These are phyloP conservation scores for Diversispora epigaea DNA, from an alignment of 192 early-diverging fungal genomes.

Conservation along the genomic window DNA sequence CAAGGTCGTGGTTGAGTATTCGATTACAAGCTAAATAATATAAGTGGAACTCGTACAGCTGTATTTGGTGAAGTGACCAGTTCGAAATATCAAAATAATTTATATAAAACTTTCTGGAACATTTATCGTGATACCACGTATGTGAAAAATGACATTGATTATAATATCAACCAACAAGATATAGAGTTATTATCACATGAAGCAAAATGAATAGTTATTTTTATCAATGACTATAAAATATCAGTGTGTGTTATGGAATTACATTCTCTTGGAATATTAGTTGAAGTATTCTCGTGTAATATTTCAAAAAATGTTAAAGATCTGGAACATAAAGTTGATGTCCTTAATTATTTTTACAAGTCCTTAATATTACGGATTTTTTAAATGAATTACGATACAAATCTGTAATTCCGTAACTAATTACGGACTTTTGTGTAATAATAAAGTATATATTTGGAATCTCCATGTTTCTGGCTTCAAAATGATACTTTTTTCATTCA, in stretches of 20 bases:
- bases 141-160: slow-evolving; percentile 28
- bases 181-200: slow-evolving; percentile 28
- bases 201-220: slow-evolving; percentile 26
- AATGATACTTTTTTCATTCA: too few species aligned
- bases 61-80: slow-evolving; percentile 30
- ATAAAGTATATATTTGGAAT: too few species aligned
- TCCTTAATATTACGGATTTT: too few species aligned
- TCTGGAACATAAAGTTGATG: too few species aligned
- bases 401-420: too few species aligned
- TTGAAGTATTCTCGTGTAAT: slow-evolving; percentile 22
- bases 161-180: slow-evolving; percentile 27
- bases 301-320: slow-evolving; percentile 30
- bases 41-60: slow-evolving; percentile 30
- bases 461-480: too few species aligned
- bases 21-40: slow-evolving; percentile 31
- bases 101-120: slow-evolving; percentile 21
- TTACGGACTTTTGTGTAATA: too few species aligned
- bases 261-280: slow-evolving; percentile 28
- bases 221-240: slow-evolving; percentile 28
- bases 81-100: slow-evolving; percentile 24
- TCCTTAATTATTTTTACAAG: too few species aligned
- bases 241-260: slow-evolving; percentile 30
- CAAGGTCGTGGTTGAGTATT: slow-evolving; percentile 12
- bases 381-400: too few species aligned
- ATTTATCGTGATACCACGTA: slow-evolving; percentile 17